Evolutionary conservation across 1,284 basidiomycete genomes (phyloP).

Genomic region (Kalmanozyma brasiliensis): DNA sequence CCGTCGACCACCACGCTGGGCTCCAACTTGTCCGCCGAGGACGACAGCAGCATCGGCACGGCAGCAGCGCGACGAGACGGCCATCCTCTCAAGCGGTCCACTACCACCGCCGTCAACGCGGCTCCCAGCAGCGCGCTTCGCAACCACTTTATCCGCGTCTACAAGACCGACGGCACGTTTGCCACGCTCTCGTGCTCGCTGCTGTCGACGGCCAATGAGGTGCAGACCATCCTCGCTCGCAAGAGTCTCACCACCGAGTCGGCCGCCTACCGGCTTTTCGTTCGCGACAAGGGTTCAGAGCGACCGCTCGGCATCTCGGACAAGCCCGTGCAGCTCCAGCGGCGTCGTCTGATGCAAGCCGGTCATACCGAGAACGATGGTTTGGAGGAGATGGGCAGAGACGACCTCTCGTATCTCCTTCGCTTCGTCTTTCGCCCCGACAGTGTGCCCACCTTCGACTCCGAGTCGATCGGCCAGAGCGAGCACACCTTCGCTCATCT

Average conservation of each 20-base stretch:
- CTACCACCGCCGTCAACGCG: conserved; percentile 17
- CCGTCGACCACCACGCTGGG: conserved; percentile 43
- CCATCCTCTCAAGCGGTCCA: conserved; percentile 32
- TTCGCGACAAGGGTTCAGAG: conserved; percentile 65
- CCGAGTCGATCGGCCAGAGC: conserved; percentile 56
- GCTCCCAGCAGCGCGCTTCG: conserved; percentile 17
- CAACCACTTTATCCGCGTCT: conserved; percentile 76
- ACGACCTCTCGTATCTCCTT: conserved; percentile 85
- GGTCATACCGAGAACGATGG: conserved; percentile 87
- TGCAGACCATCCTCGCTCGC: conserved; percentile 56
- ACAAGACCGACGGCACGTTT: conserved; percentile 79
- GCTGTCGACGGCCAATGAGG: conserved; percentile 78
- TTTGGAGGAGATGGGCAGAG: conserved; percentile 81
- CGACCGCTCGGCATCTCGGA: conserved; percentile 74
- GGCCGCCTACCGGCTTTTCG: conserved; percentile 61
- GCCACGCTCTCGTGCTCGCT: conserved; percentile 77
- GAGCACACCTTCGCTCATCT: conserved; percentile 77
- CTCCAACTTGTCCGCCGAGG: conserved; percentile 43
- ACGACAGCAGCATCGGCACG: conserved; percentile 32
- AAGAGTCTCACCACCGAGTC: conserved; percentile 53
- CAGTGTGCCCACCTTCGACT: conserved; percentile 72
- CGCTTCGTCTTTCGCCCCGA: conserved; percentile 79
- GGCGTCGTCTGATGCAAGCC: conserved; percentile 85
- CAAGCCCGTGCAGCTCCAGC: conserved; percentile 84
- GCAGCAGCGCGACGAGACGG: conserved; percentile 24